Base-by-base conservation (phyloP, 257 asterid genomes). In the Paulownia fortunei region DNA sequence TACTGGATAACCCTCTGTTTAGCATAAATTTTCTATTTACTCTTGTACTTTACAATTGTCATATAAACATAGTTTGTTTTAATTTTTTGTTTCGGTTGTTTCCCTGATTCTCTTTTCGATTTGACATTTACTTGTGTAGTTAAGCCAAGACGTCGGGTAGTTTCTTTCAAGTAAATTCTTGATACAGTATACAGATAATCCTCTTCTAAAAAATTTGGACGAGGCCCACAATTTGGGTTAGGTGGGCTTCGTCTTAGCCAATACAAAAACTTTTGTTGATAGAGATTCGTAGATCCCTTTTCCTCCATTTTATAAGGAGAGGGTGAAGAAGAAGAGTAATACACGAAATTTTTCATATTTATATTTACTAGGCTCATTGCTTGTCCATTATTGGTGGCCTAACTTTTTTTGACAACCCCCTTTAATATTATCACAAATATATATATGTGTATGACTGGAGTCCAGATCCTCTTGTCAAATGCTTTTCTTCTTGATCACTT, bases 401-500 rank as follows among this genome's bases (percentile, higher is more conserved):
- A 82, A 80, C 86, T 84, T 90, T 85, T 52, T 81, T 44, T 75
- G 52, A 36, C 79, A 66, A 46, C 47, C 52, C 81, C 41, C 63
- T 18, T 44, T 34, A 56, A 63, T 49, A 32, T 54, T 61, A 56
- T 73, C 58, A 23, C 23, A 60, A 42, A 66, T 23, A 47, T 68
- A 78, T 82, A 72, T 78, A 27, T 85, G 81, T 81, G 78, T 82
- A 79, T 59, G 74, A 82, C 81, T 85, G 85, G 82, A 63, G 51
- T 83, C 78, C 77, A 74, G 66, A 81, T 62, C 82, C 80, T 46
- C 72, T 70, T 72, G 72, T 51, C 90, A 87, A 86, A 94, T 94
- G 97, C 85, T 88, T 85, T 80, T 90, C 91, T 87, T 94, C 84
- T 86, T 90, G 88, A 82, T 94, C 84, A 84, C 93, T 72, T 88